Evolutionary conservation across 2,329 filamentous ascomycete species (phyloP).

Genomic region (Sclerotinia minor): DNA sequence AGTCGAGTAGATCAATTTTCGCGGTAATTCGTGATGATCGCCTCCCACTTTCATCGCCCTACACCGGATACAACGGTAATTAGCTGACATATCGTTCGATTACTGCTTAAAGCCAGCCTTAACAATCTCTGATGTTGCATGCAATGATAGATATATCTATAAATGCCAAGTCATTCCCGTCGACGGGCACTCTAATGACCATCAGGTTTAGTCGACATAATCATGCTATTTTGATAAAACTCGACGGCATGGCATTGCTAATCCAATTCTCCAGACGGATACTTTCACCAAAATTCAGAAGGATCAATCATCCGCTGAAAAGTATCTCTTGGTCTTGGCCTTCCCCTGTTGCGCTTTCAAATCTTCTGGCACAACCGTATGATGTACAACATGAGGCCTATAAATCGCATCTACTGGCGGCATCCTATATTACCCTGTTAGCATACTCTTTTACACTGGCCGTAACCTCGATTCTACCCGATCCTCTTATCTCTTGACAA

Average conservation of each 20-base stretch:
- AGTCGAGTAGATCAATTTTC: background rate
- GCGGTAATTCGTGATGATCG: background rate
- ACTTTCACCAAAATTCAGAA: background rate
- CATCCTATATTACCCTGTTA: constrained; percentile 53
- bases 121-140: background rate
- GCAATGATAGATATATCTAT: background rate
- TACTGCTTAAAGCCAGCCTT: background rate
- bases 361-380: constrained; percentile 70
- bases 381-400: constrained; percentile 89
- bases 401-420: constrained; percentile 88
- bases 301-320: constrained; percentile 57
- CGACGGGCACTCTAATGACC: background rate
- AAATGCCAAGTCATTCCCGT: background rate
- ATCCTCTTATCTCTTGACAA: background rate
- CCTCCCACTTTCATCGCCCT: too few relatives aligned
- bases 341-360: constrained; percentile 67
- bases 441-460: background rate
- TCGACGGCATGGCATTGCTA: background rate
- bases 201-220: background rate
- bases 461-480: background rate
- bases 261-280: background rate
- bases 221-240: too few relatives aligned
- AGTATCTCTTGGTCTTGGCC: constrained; percentile 70
- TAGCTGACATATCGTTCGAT: background rate
- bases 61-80: background rate